Evolutionary conservation across 345 rosid genomes (phyloP), one percentile per base, ranked within the genome.

Genomic region (Abelmoschus esculentus): DNA sequence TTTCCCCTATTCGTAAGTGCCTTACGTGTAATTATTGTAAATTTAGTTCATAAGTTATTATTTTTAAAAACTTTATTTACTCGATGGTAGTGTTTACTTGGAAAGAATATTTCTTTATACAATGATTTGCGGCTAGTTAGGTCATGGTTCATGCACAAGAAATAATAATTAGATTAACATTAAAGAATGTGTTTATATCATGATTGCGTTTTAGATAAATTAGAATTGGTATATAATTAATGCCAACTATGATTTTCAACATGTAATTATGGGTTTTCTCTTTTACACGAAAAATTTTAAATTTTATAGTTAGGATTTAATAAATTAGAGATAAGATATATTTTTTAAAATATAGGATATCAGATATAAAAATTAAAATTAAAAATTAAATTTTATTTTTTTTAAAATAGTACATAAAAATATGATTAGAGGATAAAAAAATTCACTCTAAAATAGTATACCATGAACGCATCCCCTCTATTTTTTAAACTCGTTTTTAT

Each of bases 151-250:
- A 65, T 44, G 38, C 40, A 46, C 69, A 65, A 28, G 55, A 66
- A 66, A 47, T 66, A 46, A 42, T 64, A 47, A 64, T 44, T 12
- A 64, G 11, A 22, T 22, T 19, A 19, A 40, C 0, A 2, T n/a
- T 19, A 61, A 66, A 66, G 55, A 47, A 14, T 66, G 70, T 15
- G 18, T 49, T 66, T 7, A 29, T 46, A 26, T 66, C 19, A 66
- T 66, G 42, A 66, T 66, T 54, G 8, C 29, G 57, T 66, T 47
- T 53, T 29, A 47, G 70, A 66, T 3, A 66, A 47, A 28, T 15
- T 8, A 28, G 13, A 13, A 19, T 22, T 14, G 56, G 67, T 40
- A 19, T 38, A 65, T 46, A 42, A 11, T 40, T 11, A 11, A 40
- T 9, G 11, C 12, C 19, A n/a, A 64, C 13, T 47, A 47, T 47